Evolutionary conservation across 2,329 filamentous ascomycete species (phyloP).

Genomic region (Apiospora koreana): DNA sequence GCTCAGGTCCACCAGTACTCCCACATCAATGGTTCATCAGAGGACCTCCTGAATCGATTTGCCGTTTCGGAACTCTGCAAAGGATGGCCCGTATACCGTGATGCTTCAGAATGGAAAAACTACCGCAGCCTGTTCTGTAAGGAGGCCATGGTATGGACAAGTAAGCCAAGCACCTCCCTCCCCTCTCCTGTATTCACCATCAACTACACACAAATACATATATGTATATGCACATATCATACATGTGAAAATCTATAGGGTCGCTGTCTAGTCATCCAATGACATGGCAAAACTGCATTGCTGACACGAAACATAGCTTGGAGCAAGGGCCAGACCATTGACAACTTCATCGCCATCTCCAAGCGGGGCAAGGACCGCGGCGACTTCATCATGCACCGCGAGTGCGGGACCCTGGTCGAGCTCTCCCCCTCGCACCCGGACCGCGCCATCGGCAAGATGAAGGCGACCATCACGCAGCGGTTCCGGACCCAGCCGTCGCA

Average conservation of each 20-base stretch:
- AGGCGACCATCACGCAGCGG: constrained; percentile 55
- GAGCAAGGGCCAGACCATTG: constrained; percentile 43
- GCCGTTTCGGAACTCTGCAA: constrained; percentile 53
- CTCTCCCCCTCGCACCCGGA: constrained; percentile 34
- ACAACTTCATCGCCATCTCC: constrained; percentile 51
- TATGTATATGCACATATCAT: not conserved
- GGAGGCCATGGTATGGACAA: constrained; percentile 51
- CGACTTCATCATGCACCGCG: constrained; percentile 59
- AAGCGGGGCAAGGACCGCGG: constrained; percentile 51
- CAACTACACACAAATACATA: too few species aligned
- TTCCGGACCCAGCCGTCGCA: constrained; percentile 33
- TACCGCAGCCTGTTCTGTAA: constrained; percentile 49
- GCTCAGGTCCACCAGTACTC: constrained; percentile 36
- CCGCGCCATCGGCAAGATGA: constrained; percentile 54
- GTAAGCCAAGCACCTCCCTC: constrained; percentile 33
- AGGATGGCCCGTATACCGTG: constrained; percentile 55
- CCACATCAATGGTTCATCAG: constrained; percentile 45
- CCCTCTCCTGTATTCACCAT: not conserved
- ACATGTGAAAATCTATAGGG: too few species aligned
- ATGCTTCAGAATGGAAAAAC: constrained; percentile 55
- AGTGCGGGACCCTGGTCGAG: constrained; percentile 50
- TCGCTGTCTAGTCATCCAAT: too few species aligned
- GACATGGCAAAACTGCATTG: too few species aligned
- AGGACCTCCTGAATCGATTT: constrained; percentile 45
- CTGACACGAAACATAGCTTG: too few species aligned